phyloP scores from a whole-genome alignment of 805 yeast genomes.

The Ogataea trehaloabstinens region DNA sequence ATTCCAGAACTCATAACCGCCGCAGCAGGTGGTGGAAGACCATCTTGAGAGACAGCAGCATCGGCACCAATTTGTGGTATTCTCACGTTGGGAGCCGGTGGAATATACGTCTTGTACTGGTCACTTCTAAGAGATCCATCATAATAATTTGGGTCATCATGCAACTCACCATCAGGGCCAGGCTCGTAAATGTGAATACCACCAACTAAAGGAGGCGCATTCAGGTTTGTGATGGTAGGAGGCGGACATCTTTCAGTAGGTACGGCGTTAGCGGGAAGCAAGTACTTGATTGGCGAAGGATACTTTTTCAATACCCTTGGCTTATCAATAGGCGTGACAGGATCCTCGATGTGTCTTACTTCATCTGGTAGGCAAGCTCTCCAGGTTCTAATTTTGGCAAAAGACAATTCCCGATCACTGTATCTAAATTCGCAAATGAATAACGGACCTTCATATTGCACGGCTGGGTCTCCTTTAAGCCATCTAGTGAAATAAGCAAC shows the following conservation, averaged over 20 bases:
- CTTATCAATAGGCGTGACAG: conserved; percentile 62
- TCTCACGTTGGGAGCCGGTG: conserved; percentile 30
- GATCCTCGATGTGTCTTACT: conserved; percentile 81
- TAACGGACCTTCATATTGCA: conserved; percentile 76
- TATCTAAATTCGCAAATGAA: conserved; percentile 94
- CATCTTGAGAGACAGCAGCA: conserved; percentile 17
- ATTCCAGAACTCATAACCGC: conserved; percentile 4
- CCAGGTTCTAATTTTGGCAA: conserved; percentile 97
- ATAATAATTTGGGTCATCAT: conserved; percentile 72
- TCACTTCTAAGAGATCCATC: conserved; percentile 26
- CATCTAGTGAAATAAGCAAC: conserved; percentile 92
- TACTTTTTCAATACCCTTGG: conserved; percentile 69
- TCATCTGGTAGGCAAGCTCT: conserved; percentile 98
- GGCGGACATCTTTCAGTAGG: conserved; percentile 76
- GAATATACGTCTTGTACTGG: conserved; percentile 30
- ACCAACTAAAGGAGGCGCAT: conserved; percentile 94
- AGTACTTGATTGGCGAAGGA: conserved; percentile 80
- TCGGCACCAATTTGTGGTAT: conserved; percentile 18
- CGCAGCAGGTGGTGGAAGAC: conserved; percentile 11
- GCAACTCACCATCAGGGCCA: conserved; percentile 45
- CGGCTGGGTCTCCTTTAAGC: conserved; percentile 90
- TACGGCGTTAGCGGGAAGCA: conserved; percentile 73
- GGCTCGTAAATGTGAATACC: conserved; percentile 80
- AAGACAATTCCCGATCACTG: conserved; percentile 84
- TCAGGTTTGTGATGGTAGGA: conserved; percentile 74